Base-by-base conservation (phyloP, 2,329 filamentous ascomycete species). In the Myriangium duriaei region DNA sequence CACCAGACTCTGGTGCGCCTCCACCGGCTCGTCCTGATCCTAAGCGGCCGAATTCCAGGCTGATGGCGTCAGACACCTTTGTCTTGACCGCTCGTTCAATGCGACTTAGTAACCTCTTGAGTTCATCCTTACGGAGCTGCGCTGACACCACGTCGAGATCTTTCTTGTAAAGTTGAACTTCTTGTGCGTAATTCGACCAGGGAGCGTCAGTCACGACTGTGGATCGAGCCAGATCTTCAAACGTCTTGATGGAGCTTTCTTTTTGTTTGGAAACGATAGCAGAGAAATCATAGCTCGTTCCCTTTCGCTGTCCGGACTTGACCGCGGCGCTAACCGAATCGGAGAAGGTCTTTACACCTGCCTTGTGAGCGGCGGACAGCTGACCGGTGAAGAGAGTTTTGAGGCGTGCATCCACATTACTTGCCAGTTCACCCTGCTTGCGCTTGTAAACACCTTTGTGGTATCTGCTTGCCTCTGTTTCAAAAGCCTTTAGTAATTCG, bases 31-130 rank as follows among this genome's bases (percentile, higher is more conserved):
- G 76, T 11, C 87, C 87, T 24, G 85, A 91, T 3, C 88, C 88
- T 34, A 96, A 74, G 56, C 87, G 91, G 64, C 94, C 96, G 70
- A 98, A 96, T 55, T 96, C 87, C 12, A 96, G 64, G 11, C 88
- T 86, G 30, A 96, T 70, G 11, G 83, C 83, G 55, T 98, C 91
- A 21, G 79, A 78, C 21, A 98, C 71, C 32, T 86, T 79, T 41
- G 84, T 85, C 52, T 81, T 79, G 45, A 98, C 87, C 84, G 87
- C 95, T 49, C 88, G 76, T 63, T 98, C 91, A 15, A 95, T 81
- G 13, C 91, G 75, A 19, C 79, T 91, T 2, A 91, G 87, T 45
- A 98, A 66, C 14, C 91, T 77, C 45, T 88, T 77, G 85, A 98
- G 94, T 62, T 98, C 91, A 48, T 98, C 91, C 54, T 91, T 87